Evolutionary conservation across 306 rosid species (phyloP).

Genomic region (Prunus mongolica): DNA sequence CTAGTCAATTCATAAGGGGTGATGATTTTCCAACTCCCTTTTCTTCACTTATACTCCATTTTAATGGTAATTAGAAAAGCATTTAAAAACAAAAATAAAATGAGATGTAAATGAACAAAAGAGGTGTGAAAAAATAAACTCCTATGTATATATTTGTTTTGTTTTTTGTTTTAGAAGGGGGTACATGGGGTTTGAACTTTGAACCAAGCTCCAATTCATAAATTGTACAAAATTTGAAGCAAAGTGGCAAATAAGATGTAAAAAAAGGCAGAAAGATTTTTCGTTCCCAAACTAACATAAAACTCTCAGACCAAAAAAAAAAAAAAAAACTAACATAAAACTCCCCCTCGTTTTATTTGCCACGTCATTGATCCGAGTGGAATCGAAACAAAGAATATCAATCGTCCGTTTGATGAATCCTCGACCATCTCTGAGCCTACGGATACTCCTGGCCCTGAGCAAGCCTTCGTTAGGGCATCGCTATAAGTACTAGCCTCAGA

Average conservation of each 20-base stretch:
- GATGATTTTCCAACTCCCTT: too few relatives aligned
- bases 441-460: neutral
- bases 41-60: too few relatives aligned
- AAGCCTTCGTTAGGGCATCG: neutral
- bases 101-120: rapidly evolving
- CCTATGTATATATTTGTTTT: too few relatives aligned
- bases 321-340: neutral
- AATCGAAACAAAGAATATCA: neutral
- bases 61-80: too few relatives aligned
- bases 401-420: neutral
- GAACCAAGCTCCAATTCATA: neutral
- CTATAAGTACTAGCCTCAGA: neutral
- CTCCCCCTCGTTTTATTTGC: neutral
- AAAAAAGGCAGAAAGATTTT: neutral
- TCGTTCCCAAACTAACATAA: neutral
- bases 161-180: too few relatives aligned
- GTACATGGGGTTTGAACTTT: too few relatives aligned
- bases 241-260: neutral
- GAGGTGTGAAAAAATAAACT: too few relatives aligned
- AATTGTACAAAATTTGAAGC: neutral
- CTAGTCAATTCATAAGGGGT: too few relatives aligned
- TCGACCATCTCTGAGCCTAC: neutral
- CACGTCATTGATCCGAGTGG: constrained; percentile 29
- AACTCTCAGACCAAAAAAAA: too few relatives aligned
- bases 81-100: too few relatives aligned